Evolutionary conservation across 148 eudicot genomes (phyloP), one percentile per base, ranked within the genome.

Genomic region (Oxyria digyna): DNA sequence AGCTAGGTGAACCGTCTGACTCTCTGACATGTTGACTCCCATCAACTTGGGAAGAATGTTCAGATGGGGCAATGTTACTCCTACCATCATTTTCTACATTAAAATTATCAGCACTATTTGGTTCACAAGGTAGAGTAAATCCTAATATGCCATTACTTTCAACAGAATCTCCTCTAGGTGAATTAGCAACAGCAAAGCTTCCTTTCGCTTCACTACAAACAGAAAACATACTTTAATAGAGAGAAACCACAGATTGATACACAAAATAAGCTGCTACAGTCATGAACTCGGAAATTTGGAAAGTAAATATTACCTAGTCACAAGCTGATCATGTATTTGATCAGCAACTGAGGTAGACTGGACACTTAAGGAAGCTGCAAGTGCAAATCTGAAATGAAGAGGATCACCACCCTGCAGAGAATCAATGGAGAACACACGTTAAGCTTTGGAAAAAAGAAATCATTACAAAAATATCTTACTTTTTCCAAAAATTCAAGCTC

Each of bases 401-500:
- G 97, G 96, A 76, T 95, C 72, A 43, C 97, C 99, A 81, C 99
- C 99, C 99, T 95, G 82, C 67, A 77, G 64, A 62, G 13, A 71
- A 59, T 59, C 65, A 59, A 59, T 59, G 38, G 31, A 59, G 37
- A 27, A 59, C 38, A 59, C 65, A 59, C 13, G 37, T 27, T 59
- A 12, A 29, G 6, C 37, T 3, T 29, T 10, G 35, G 15, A 29
- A 27, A 31, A 29, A 29, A 59, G 2, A 3, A 9, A n/a, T n/a
- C n/a, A 13, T 29, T 14, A 29, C 37, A 29, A 59, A 59, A 14
- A 59, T 59, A 55, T 29, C 93, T 78, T 87, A 95, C 99, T 79
- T 88, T 85, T 75, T 88, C 93, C 75, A 95, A 89, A 87, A 85
- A 95, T 78, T 95, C 97, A 42, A 95, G 87, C 76, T 95, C 96